A percentile compares a stretch with the other conserved stretches of the same genome.
Conservation (phyloP, 768 basidiomycete genomes). For the Atractiella rhizophila region DNA sequence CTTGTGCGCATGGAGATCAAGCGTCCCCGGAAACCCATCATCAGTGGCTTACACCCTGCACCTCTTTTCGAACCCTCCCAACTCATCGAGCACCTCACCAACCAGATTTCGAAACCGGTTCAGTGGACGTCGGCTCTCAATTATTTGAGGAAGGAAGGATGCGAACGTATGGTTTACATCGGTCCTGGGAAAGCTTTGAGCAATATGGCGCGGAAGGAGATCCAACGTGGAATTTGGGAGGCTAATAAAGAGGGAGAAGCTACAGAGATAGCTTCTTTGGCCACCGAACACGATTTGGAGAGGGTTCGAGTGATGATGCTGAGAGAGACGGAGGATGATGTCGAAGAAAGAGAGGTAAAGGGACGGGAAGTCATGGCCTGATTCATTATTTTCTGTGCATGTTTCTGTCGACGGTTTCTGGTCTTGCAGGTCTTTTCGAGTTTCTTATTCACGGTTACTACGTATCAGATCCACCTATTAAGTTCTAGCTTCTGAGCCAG, state of each 20-base stretch:
- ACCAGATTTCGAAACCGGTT: conserved; percentile 16
- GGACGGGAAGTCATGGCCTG: too few species aligned
- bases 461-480: too few species aligned
- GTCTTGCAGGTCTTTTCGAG: too few species aligned
- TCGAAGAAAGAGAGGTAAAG: background rate
- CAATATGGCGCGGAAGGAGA: conserved; percentile 13
- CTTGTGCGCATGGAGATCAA: conserved; percentile 8
- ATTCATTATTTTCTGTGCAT: too few species aligned
- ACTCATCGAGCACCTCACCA: conserved; percentile 14
- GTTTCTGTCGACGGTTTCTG: too few species aligned
- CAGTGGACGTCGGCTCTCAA: conserved; percentile 14
- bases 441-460: too few species aligned
- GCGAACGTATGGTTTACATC: conserved; percentile 13
- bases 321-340: background rate
- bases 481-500: too few species aligned
- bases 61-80: conserved; percentile 12
- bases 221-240: conserved; percentile 5
- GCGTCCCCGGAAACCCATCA: conserved; percentile 11
- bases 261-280: background rate
- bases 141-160: conserved; percentile 4
- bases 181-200: conserved; percentile 17
- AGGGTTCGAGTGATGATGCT: background rate
- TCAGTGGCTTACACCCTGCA: conserved; percentile 14
- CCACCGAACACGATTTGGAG: background rate
- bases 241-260: background rate